phyloP scores from a whole-genome alignment of 1,139 yeast genomes.

The Hansenula anomala region DNA sequence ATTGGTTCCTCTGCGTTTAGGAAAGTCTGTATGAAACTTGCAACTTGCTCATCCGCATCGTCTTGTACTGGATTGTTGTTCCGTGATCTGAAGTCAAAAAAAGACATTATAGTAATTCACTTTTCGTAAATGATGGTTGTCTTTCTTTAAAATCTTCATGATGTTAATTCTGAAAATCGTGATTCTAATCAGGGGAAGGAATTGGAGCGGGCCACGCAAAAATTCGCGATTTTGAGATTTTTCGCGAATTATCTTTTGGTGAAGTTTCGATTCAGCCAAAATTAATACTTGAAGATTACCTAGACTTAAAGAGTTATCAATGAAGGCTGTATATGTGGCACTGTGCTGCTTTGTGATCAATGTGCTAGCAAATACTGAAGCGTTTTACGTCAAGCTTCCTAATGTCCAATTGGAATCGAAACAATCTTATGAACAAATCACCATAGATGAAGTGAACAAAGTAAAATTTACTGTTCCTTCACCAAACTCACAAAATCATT shows the following conservation, averaged over 20 bases:
- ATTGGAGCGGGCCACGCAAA: no score
- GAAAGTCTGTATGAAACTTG: not conserved
- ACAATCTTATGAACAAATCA: not conserved
- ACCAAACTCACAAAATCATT: conserved; percentile 2
- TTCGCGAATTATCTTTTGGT: no score
- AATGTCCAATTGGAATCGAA: not conserved
- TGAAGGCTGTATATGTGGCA: not conserved
- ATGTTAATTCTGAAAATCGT: no score
- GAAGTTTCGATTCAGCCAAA: no score
- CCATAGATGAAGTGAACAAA: not conserved
- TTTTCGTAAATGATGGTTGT: no score
- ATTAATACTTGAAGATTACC: no score
- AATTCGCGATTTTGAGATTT: no score
- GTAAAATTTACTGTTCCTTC: conserved; percentile 5
- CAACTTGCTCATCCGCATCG: not conserved
- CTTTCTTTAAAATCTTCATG: no score
- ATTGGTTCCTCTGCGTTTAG: not conserved
- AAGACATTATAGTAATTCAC: not conserved
- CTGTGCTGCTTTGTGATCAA: not conserved
- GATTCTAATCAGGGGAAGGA: no score
- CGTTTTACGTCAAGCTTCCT: conserved; percentile 10
- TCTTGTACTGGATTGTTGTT: not conserved
- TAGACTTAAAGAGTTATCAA: no score
- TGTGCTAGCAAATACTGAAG: conserved; percentile 14
- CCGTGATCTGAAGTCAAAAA: not conserved